Conservation (phyloP, 257 asterid genomes). For the Galeopsis tetrahit region DNA sequence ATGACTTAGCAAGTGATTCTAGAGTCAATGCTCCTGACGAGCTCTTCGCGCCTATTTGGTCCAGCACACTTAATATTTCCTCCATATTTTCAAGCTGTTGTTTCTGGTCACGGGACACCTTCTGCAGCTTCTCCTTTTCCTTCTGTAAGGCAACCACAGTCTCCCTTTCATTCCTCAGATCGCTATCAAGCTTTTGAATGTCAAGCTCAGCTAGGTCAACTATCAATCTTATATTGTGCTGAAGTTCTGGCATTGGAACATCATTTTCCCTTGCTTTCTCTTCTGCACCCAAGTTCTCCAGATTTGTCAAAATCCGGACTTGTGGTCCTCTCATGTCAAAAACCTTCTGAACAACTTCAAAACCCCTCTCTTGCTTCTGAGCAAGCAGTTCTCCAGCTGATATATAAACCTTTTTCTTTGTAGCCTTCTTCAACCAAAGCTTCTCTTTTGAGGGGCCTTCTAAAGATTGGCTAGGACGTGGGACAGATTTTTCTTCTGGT, state of each 20-base stretch:
- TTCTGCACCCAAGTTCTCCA: conserved; percentile 88
- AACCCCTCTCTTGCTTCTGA: conserved; percentile 74
- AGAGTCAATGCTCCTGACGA: conserved; percentile 62
- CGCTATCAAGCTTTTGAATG: conserved; percentile 75
- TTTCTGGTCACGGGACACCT: conserved; percentile 63
- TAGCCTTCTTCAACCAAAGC: conserved; percentile 77
- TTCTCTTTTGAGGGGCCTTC: conserved; percentile 57
- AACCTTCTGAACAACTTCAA: conserved; percentile 82
- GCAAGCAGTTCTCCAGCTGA: conserved; percentile 83
- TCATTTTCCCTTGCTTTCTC: conserved; percentile 72
- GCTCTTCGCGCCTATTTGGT: conserved; percentile 62
- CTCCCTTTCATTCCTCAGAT: conserved; percentile 89
- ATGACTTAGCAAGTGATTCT: conserved; percentile 72
- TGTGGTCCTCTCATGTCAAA: conserved; percentile 98
- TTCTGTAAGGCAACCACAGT: conserved; percentile 77
- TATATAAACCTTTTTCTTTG: conserved; percentile 61
- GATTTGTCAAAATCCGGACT: conserved; percentile 81
- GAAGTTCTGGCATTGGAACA: conserved; percentile 94
- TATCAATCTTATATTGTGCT: conserved; percentile 77
- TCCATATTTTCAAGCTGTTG: conserved; percentile 74
- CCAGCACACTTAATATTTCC: conserved; percentile 54
- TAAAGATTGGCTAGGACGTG: conserved; percentile 44
- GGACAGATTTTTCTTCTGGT: conserved; percentile 46
- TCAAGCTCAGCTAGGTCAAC: conserved; percentile 79
- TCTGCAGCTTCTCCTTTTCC: conserved; percentile 79